Percentiles rank a stretch among this genome's conserved stretches.
Conservation (phyloP, 2,329 filamentous ascomycete genomes). For the Claviceps sorghi region DNA sequence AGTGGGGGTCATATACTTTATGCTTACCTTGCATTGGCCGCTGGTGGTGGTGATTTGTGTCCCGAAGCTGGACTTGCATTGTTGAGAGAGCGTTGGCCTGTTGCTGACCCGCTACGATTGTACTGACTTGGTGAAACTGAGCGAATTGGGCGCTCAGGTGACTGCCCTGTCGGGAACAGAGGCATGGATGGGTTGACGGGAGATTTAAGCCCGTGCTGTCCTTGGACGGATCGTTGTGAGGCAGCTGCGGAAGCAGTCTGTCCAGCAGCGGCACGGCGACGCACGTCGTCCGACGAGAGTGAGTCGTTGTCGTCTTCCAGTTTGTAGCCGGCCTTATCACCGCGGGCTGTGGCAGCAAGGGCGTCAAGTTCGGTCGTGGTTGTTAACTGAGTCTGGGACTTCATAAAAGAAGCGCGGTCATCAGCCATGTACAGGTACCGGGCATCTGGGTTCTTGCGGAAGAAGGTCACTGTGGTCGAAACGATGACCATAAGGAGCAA, state of each 20-base stretch:
- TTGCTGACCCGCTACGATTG: conserved; percentile 7
- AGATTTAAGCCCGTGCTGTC: conserved; percentile 13
- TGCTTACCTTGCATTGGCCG: conserved; percentile 26
- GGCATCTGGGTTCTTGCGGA: conserved; percentile 86
- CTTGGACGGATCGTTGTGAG: conserved; percentile 18
- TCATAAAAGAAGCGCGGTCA: conserved; percentile 93
- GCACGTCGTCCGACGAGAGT: conserved; percentile 23
- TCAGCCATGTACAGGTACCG: conserved; percentile 95
- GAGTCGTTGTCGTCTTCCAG: conserved; percentile 29
- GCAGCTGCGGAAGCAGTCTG: conserved; percentile 12
- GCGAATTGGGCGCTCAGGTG: conserved; percentile 22
- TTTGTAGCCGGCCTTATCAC: conserved; percentile 50
- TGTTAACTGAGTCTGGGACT: conserved; percentile 70
- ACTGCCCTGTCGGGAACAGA: conserved; percentile 25
- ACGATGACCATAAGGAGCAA: conserved; percentile 62
- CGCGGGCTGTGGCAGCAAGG: conserved; percentile 73
- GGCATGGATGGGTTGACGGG: conserved; percentile 29
- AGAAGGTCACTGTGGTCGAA: conserved; percentile 53
- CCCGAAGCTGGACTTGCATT: conserved; percentile 19
- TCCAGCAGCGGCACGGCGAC: conserved; percentile 19
- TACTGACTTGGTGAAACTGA: conserved; percentile 22
- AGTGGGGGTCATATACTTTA: neutral
- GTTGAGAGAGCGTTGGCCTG: conserved; percentile 16
- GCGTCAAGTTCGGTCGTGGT: conserved; percentile 78
- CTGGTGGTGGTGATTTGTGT: conserved; percentile 19